Base-by-base conservation (phyloP, 2,329 filamentous ascomycete genomes). In the Diaporthe helianthi region DNA sequence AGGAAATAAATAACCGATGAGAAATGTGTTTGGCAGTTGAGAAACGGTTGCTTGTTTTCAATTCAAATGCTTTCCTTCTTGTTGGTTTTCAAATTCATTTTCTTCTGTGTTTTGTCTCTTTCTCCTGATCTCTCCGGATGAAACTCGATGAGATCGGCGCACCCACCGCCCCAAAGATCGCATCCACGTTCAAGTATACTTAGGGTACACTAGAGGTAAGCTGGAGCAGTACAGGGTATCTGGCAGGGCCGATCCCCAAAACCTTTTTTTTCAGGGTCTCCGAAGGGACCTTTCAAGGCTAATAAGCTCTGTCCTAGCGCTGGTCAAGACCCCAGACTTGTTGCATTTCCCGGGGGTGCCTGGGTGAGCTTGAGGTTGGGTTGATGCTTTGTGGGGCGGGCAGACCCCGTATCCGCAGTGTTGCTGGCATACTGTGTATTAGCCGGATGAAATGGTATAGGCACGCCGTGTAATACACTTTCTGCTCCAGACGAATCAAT, bases 381-480 rank as follows among this genome's bases (percentile, higher is more conserved):
- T 46, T 60, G 54, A 31, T n/a, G 54, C 38, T 22, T 22, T 60
- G 54, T 60, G 54, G 36, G 54, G 54, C 54, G 36, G 54, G 54
- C 54, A 19, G 9, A 3, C 12, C 17, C 24, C 17, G 22, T 12
- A 15, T n/a, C 17, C 38, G n/a, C 15, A 29, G 4, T 46, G 36
- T 15, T 26, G 17, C 4, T 15, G 41, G 26, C 26, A 10, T 12
- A 12, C n/a, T 10, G 9, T 12, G 19, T n/a, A 46, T n/a, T 46
- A 7, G 2, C 5, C 6, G 17, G 36, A 38, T 3, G 36, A 5
- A 13, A 17, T 38, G 9, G 12, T 41, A 33, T 55, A 58, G n/a
- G 13, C 15, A 26, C 22, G 15, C 33, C 22, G 22, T 17, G 26
- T 29, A 9, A 13, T 19, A 24, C 2, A 44, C 12, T 2, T 17